A percentile compares a stretch with the other conserved stretches of the same genome.
phyloP scores from a whole-genome alignment of 2,329 filamentous ascomycete species.

The Monosporascus sp. region DNA sequence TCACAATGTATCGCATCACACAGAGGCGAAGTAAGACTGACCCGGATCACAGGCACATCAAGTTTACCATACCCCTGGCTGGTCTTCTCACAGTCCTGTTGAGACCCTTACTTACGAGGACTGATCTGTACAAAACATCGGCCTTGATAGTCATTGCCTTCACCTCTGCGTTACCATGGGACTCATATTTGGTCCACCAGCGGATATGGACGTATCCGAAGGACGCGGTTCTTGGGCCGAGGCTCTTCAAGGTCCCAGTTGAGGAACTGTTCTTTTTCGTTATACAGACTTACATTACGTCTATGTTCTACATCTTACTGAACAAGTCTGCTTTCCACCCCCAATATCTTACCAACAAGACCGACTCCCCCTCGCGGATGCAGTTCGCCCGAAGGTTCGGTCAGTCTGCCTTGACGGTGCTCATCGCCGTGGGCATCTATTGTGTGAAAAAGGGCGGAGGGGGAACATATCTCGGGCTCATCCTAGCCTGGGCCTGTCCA shows the following conservation, averaged over 20 bases:
- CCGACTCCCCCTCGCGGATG: conserved; percentile 18
- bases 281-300: conserved; percentile 70
- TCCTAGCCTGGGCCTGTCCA: conserved; percentile 62
- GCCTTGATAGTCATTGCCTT: conserved; percentile 61
- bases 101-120: conserved; percentile 53
- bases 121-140: conserved; percentile 57
- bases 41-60: conserved; percentile 49
- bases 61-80: conserved; percentile 62
- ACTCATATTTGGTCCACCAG: conserved; percentile 65
- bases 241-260: conserved; percentile 57
- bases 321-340: conserved; percentile 57
- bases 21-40: neutral
- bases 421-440: conserved; percentile 38
- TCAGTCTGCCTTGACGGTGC: conserved; percentile 40
- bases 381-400: conserved; percentile 35
- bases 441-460: conserved; percentile 40
- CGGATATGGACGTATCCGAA: conserved; percentile 67
- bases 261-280: conserved; percentile 76
- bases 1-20: neutral
- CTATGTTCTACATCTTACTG: conserved; percentile 60
- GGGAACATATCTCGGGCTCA: conserved; percentile 64
- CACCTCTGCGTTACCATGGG: conserved; percentile 66
- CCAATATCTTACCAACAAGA: conserved; percentile 32
- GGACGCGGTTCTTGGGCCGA: conserved; percentile 57
- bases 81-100: conserved; percentile 52